Evolutionary conservation across 2,329 filamentous ascomycete species (phyloP), one percentile per base, ranked within the genome.

Genomic region (Lasiodiplodia theobromae): DNA sequence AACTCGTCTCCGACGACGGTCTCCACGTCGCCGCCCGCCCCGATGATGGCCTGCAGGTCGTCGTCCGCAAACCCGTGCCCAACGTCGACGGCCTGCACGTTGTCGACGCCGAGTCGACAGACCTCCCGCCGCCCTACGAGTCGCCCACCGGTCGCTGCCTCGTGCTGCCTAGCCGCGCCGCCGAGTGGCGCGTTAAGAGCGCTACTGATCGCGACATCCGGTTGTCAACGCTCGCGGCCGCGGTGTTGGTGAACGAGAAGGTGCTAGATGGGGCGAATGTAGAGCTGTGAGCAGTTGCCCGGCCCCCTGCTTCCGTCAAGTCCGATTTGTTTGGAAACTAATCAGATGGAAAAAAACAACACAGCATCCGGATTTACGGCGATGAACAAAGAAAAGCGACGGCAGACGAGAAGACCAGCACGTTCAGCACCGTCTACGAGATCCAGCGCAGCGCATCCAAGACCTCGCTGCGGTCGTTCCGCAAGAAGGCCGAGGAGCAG

Each of bases 31-130:
- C 49, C 25, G 0, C 18, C 38, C 38, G 40, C 40, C 14, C 16
- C n/a, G 56, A 40, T 21, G 57, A 62, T 21, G 57, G 57, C 23
- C 37, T 62, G 2, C 57, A 62, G 8, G 57, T 62, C 57, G 57
- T 62, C 6, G 6, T 12, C 34, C 54, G n/a, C 34, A 58, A 58
- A n/a, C 54, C 54, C 3, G 16, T 25, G 5, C 34, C 54, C 18
- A 5, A 38, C 14, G 7, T 2, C 23, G 38, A 47, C 23, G 57
- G 57, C 23, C 38, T 60, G 23, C 57, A 60, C 21, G 38, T 60
- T 38, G 57, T 47, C 38, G 8, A 4, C 37, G 38, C 31, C 57
- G 56, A 60, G 8, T 8, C 34, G 34, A 49, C 40, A 2, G 40
- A 25, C 23, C 25, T 2, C 16, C 25, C 57, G 4, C 57, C 57